phyloP scores from a whole-genome alignment of 352 stramenopile species.

The Phytophthora brassicae region DNA sequence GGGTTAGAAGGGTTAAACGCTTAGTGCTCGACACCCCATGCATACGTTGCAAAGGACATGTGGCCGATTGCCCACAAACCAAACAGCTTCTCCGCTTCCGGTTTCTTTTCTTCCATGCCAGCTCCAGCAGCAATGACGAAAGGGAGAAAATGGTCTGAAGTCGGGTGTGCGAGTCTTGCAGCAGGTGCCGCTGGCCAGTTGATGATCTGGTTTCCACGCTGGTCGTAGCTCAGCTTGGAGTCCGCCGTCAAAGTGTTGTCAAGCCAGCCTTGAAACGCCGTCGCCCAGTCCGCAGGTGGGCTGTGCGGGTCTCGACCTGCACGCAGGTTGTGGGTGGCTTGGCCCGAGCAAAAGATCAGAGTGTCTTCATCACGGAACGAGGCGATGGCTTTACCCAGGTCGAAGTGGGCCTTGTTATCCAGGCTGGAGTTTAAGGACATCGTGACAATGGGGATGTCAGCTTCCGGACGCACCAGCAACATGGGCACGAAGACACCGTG shows the following conservation, averaged over 20 bases:
- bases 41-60: conserved; percentile 47
- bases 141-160: conserved; percentile 58
- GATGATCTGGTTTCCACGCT: conserved; percentile 36
- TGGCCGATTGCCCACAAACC: conserved; percentile 42
- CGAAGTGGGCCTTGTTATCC: conserved; percentile 45
- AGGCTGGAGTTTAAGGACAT: conserved; percentile 66
- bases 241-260: conserved; percentile 31
- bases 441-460: conserved; percentile 87
- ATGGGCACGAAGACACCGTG: conserved; percentile 93
- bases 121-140: conserved; percentile 51
- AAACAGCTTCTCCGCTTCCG: conserved; percentile 39
- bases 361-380: conserved; percentile 64
- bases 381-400: conserved; percentile 55
- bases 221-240: conserved; percentile 29
- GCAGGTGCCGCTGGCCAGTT: conserved; percentile 36
- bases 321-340: conserved; percentile 47
- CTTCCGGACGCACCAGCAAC: conserved; percentile 85
- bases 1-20: no score
- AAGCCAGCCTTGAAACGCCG: conserved; percentile 39
- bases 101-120: conserved; percentile 46
- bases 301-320: conserved; percentile 20
- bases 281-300: conserved; percentile 27
- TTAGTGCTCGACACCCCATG: conserved; percentile 42
- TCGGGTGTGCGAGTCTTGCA: conserved; percentile 42
- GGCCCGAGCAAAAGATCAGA: conserved; percentile 70